Evolutionary conservation across 2,329 filamentous ascomycete genomes (phyloP).

Genomic region (Pseudogymnoascus sp.): DNA sequence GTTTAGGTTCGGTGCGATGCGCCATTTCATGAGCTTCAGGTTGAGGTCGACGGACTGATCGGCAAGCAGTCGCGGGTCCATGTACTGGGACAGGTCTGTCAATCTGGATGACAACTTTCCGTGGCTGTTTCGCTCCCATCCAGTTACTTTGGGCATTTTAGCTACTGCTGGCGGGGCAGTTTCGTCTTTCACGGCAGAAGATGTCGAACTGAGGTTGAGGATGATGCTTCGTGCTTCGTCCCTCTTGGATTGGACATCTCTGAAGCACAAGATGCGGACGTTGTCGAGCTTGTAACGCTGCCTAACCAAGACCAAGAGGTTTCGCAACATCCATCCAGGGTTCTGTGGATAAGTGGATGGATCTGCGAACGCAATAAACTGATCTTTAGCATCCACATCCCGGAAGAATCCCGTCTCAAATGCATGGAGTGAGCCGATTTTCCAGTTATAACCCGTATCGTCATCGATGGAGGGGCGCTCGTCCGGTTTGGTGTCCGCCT

Average conservation of each 20-base stretch:
- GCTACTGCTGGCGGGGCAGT: slow-evolving; percentile 12
- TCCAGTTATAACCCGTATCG: slow-evolving; percentile 62
- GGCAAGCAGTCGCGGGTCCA: slow-evolving; percentile 80
- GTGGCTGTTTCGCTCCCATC: slow-evolving; percentile 80
- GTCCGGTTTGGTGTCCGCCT: slow-evolving; percentile 37
- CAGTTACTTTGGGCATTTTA: slow-evolving; percentile 79
- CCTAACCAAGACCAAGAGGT: slow-evolving; percentile 75
- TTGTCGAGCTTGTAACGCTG: slow-evolving; percentile 70
- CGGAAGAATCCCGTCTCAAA: slow-evolving; percentile 88
- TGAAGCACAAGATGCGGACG: slow-evolving; percentile 81
- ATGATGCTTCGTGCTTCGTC: slow-evolving; percentile 78
- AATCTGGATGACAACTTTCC: slow-evolving; percentile 71
- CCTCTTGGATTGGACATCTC: slow-evolving; percentile 68
- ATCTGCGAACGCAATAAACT: slow-evolving; percentile 81
- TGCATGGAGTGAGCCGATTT: slow-evolving; percentile 62
- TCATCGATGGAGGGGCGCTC: slow-evolving; percentile 36
- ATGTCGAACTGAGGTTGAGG: slow-evolving; percentile 36
- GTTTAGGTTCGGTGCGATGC: slow-evolving; percentile 79
- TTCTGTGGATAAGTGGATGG: slow-evolving; percentile 82
- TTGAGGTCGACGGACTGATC: slow-evolving; percentile 95
- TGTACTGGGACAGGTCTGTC: slow-evolving; percentile 81
- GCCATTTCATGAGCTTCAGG: slow-evolving; percentile 97
- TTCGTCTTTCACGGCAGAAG: slow-evolving; percentile 18
- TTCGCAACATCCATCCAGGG: slow-evolving; percentile 88
- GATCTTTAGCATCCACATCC: slow-evolving; percentile 59